These are phyloP conservation scores for Candida verbasci DNA, from an alignment of 805 yeast genomes.

Conservation along the genomic window DNA sequence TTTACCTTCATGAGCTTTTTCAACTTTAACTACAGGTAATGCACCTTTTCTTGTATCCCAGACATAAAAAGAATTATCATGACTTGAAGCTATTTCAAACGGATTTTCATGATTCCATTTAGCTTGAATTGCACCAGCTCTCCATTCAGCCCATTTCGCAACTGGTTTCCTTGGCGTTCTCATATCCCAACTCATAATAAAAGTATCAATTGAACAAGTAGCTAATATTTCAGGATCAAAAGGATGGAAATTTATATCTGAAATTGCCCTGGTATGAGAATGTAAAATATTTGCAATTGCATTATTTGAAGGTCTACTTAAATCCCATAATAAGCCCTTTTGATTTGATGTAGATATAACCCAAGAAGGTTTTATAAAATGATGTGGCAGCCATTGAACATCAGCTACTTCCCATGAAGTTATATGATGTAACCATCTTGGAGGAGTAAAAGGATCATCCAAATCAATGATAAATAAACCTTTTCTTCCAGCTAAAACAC, in stretches of 20 bases:
- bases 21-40: conserved; percentile 59
- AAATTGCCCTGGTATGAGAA: conserved; percentile 87
- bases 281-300: conserved; percentile 88
- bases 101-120: conserved; percentile 85
- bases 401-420: conserved; percentile 99
- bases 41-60: conserved; percentile 92
- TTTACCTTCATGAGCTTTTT: conserved; percentile 73
- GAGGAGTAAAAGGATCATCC: conserved; percentile 93
- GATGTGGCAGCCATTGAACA: conserved; percentile 97
- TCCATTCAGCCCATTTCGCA: conserved; percentile 85
- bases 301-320: conserved; percentile 60
- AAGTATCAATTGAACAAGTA: conserved; percentile 90
- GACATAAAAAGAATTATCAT: conserved; percentile 70
- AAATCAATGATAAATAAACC: conserved; percentile 89
- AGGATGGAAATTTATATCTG: conserved; percentile 93
- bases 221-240: conserved; percentile 81
- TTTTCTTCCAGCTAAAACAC: conserved; percentile 76
- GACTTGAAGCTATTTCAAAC: conserved; percentile 78
- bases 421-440: conserved; percentile 86
- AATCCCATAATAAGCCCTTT: conserved; percentile 92
- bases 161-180: conserved; percentile 73
- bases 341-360: conserved; percentile 92
- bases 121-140: conserved; percentile 91
- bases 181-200: conserved; percentile 86
- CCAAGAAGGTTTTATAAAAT: conserved; percentile 75